Evolutionary conservation across 192 early-diverging fungal species (phyloP).

Genomic region (Linnemannia hyalina): DNA sequence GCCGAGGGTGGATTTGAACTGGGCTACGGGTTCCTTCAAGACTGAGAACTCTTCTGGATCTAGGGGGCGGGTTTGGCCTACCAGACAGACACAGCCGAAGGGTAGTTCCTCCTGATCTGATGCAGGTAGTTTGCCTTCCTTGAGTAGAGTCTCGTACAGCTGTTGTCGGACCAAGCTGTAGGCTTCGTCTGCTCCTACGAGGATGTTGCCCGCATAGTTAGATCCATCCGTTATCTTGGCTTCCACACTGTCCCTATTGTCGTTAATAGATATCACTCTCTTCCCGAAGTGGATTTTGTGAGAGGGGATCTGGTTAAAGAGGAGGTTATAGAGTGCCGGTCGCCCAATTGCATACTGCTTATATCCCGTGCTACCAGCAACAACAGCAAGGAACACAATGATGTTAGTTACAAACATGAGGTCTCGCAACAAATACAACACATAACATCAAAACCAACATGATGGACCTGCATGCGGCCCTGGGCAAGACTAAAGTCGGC

Average conservation of each 20-base stretch:
- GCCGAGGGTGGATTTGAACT: not conserved
- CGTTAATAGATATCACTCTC: conserved; percentile 3
- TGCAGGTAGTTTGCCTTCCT: not conserved
- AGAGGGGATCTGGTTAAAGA: not conserved
- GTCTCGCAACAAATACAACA: not conserved
- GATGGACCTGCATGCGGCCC: not conserved
- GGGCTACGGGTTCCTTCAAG: not conserved
- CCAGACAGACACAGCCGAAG: conserved; percentile 10
- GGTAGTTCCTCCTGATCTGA: conserved; percentile 7
- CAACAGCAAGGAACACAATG: not conserved
- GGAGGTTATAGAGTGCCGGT: conserved; percentile 11
- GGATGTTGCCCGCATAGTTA: conserved; percentile 14
- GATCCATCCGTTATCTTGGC: conserved; percentile 23
- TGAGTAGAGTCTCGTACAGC: not conserved
- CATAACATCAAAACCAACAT: not conserved
- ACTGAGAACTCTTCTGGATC: conserved; percentile 13
- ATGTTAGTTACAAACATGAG: not conserved
- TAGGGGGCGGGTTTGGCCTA: conserved; percentile 13
- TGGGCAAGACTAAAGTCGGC: not conserved
- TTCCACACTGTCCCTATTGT: conserved; percentile 19
- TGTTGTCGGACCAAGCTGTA: conserved; percentile 30
- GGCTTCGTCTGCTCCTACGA: conserved; percentile 53
- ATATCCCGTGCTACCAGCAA: conserved; percentile 13
- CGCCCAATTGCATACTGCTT: not conserved
- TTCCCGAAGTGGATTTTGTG: conserved; percentile 33